Base-by-base conservation (phyloP, 345 rosid genomes). In the Limnanthes douglasii region DNA sequence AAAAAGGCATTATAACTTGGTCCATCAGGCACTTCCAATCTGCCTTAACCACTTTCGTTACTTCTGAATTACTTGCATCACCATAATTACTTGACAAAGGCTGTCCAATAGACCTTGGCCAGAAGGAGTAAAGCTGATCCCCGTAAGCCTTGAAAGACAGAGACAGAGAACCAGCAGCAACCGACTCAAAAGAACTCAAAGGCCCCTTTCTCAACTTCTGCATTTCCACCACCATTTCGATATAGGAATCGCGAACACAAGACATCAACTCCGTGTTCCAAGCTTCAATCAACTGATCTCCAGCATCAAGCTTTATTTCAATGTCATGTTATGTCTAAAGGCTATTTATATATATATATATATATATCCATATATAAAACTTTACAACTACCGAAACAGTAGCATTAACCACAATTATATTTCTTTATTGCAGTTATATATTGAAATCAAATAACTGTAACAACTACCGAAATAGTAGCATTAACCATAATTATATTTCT, bases 181-280 rank as follows among this genome's bases (percentile, higher is more conserved):
- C 50, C 38, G 75, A 66, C 41, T 69, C 92, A 31, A 55, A 36
- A 39, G 92, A 81, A 70, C 59, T 73, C 9, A 53, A 60, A 56
- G 74, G 74, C 46, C 78, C 93, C 59, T 56, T 75, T 41, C 60
- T 73, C 47, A 75, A 60, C 67, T 75, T 86, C 53, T 68, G 86
- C 66, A 86, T 78, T 66, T 82, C 88, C 56, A 73, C 71, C 66
- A 73, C 92, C 79, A 86, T 56, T 57, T 78, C 92, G 54, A 71
- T 51, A 41, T 81, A 86, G 48, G 96, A 75, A 64, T 86, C 86
- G 46, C 86, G 61, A 41, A 70, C 94, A 44, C 97, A 78, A 31
- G 88, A 58, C 86, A 86, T 73, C 46, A 86, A 50, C 65, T 86
- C 94, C 53, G 56, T 73, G 63, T 86, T 86, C 97, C 94, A 86